Percentiles rank a stretch among this genome's conserved stretches.
phyloP scores from a whole-genome alignment of 2,329 filamentous ascomycete genomes.

The Diplodia scrobiculata region DNA sequence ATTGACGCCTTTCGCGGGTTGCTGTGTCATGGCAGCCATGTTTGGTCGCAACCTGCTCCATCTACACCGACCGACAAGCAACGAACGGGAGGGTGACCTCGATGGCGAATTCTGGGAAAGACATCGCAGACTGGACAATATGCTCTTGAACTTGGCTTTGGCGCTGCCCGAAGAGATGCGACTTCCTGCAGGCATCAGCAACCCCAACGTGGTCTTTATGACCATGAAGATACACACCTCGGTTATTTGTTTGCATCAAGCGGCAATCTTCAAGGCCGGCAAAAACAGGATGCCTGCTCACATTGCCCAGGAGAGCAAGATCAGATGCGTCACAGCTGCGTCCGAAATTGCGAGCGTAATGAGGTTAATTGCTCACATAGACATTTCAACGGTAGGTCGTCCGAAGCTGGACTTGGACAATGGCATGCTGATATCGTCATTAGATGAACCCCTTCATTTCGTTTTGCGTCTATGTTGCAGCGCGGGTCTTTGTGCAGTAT shows the following conservation, averaged over 20 bases:
- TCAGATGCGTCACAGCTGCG: constrained; percentile 88
- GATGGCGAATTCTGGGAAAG: constrained; percentile 96
- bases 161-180: constrained; percentile 79
- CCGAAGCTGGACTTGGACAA: no score
- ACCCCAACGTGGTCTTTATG: constrained; percentile 85
- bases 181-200: constrained; percentile 71
- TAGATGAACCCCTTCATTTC: constrained; percentile 95
- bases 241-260: constrained; percentile 96
- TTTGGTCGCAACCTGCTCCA: constrained; percentile 91
- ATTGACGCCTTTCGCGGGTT: constrained; percentile 75
- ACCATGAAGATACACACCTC: constrained; percentile 98
- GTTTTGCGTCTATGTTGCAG: constrained; percentile 94
- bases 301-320: constrained; percentile 85
- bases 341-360: constrained; percentile 94
- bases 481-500: constrained; percentile 92
- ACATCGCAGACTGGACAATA: constrained; percentile 84
- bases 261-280: constrained; percentile 95
- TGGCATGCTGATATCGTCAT: constrained; percentile 16
- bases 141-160: constrained; percentile 82
- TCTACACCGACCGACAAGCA: constrained; percentile 78
- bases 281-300: constrained; percentile 76
- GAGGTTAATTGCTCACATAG: constrained; percentile 89
- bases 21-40: constrained; percentile 82
- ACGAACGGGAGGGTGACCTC: constrained; percentile 82
- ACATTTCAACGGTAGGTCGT: constrained; percentile 71